Percentiles rank a stretch among this genome's conserved stretches.
These are phyloP conservation scores for Candida orba DNA, from an alignment of 805 yeast species.

Conservation along the genomic window DNA sequence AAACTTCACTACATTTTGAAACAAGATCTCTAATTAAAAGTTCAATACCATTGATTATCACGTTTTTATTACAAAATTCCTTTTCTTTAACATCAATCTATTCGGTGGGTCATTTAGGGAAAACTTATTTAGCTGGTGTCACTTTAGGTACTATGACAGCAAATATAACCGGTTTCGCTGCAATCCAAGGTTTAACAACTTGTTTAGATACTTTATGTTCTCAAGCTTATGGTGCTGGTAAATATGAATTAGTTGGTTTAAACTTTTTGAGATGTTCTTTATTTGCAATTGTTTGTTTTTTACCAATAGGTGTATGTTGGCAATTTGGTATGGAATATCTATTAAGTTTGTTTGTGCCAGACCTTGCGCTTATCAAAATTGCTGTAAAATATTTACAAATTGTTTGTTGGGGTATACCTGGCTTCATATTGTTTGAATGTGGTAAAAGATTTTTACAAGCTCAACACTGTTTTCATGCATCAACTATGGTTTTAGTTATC, in stretches of 20 bases:
- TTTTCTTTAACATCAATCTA: slow-evolving; percentile 23
- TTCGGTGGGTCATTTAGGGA: slow-evolving; percentile 73
- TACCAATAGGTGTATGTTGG: slow-evolving; percentile 22
- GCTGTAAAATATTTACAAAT: slow-evolving; percentile 58
- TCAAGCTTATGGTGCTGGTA: slow-evolving; percentile 82
- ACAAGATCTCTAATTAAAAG: slow-evolving; percentile 12
- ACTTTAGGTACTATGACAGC: slow-evolving; percentile 82
- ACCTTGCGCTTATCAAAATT: slow-evolving; percentile 15
- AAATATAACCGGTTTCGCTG: slow-evolving; percentile 64
- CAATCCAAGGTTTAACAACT: slow-evolving; percentile 78
- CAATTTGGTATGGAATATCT: slow-evolving; percentile 12
- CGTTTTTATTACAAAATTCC: slow-evolving; percentile 22
- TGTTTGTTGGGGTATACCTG: slow-evolving; percentile 68
- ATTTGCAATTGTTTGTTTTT: slow-evolving; percentile 21
- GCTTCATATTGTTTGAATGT: slow-evolving; percentile 69
- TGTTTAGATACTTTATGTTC: slow-evolving; percentile 79
- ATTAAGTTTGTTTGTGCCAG: slow-evolving; percentile 17
- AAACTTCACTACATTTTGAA: slow-evolving; percentile 17
- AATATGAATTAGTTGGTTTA: slow-evolving; percentile 60
- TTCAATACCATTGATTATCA: slow-evolving; percentile 21
- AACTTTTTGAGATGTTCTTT: slow-evolving; percentile 64
- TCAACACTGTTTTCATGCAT: slow-evolving; percentile 81
- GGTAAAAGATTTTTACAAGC: slow-evolving; percentile 79
- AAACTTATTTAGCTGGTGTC: slow-evolving; percentile 73
- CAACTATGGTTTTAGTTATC: slow-evolving; percentile 57